These are phyloP conservation scores for Rhodamnia argentea DNA, from an alignment of 345 rosid genomes.

Conservation along the genomic window DNA sequence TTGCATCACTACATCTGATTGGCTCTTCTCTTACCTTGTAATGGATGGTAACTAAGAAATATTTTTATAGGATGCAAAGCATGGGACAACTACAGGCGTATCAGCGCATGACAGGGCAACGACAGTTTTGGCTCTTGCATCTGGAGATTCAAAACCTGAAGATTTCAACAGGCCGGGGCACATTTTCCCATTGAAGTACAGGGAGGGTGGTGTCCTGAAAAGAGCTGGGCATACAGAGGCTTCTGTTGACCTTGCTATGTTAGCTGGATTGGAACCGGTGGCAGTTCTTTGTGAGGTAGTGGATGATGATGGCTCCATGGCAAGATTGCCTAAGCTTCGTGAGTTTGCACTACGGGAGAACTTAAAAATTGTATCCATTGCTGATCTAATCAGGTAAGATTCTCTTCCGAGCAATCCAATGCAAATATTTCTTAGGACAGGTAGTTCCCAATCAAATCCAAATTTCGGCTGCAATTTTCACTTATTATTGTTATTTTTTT, in stretches of 20 bases:
- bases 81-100: slow-evolving; percentile 88
- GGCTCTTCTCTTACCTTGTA: not conserved
- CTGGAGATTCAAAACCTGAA: slow-evolving; percentile 67
- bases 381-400: not conserved
- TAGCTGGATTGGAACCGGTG: slow-evolving; percentile 63
- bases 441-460: not conserved
- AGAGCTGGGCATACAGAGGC: slow-evolving; percentile 93
- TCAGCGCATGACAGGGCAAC: slow-evolving; percentile 85
- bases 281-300: slow-evolving; percentile 59
- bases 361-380: not conserved
- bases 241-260: slow-evolving; percentile 63
- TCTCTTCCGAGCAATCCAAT: not conserved
- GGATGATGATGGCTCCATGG: not conserved
- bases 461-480: not conserved
- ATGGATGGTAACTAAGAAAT: not conserved
- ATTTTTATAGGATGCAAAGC: slow-evolving; percentile 62
- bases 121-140: slow-evolving; percentile 66
- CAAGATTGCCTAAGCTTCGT: not conserved
- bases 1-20: not conserved
- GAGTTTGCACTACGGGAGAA: not conserved
- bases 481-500: not conserved
- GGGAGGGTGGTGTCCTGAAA: slow-evolving; percentile 67
- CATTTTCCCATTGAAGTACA: slow-evolving; percentile 68
- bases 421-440: not conserved
- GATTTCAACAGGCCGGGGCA: slow-evolving; percentile 92